Evolutionary conservation across 805 yeast species (phyloP), one percentile per base, ranked within the genome.

Genomic region (Lipomyces chichibuensis): DNA sequence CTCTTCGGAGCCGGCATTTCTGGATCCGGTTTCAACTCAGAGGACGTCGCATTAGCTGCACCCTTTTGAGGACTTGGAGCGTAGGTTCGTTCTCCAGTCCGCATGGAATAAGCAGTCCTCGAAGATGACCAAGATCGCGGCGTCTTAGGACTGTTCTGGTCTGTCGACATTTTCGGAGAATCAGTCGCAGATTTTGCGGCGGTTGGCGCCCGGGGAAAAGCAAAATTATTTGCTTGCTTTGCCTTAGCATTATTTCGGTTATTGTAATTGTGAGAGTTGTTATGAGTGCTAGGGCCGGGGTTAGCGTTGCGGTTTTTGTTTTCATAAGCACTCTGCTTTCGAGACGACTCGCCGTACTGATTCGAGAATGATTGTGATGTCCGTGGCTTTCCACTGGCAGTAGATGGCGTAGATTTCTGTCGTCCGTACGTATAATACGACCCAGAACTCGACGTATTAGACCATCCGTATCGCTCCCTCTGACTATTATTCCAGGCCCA

Each of bases 271-370:
- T 53, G 11, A 14, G n/a, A 9, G 25, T 32, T 25, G 56, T 25
- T 25, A 7, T 43, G 29, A 17, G 3, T 25, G 32, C 23, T 53
- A n/a, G 57, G 33, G 9, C 20, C 57, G 9, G 57, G 25, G 20
- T 56, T 32, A 27, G 59, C 23, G 51, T 25, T 25, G 51, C 57
- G 57, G n/a, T 20, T 33, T 14, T 33, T 17, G 9, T 33, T 23
- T 9, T 35, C 61, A 17, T 43, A 51, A 14, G 65, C 63, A 29
- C 55, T 57, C 54, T 11, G 49, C 63, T 60, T 60, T 46, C 63
- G 49, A 13, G 59, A 25, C 39, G 63, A 52, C 29, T 60, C 54
- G 14, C 9, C 35, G n/a, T 54, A 27, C 20, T 54, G n/a, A 20
- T 49, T 23, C n/a, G 55, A 25, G 9, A 25, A 23, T 13, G 29